A percentile compares a stretch with the other conserved stretches of the same genome.
phyloP scores from a whole-genome alignment of 148 eudicot genomes.

The Camellia sinensis region DNA sequence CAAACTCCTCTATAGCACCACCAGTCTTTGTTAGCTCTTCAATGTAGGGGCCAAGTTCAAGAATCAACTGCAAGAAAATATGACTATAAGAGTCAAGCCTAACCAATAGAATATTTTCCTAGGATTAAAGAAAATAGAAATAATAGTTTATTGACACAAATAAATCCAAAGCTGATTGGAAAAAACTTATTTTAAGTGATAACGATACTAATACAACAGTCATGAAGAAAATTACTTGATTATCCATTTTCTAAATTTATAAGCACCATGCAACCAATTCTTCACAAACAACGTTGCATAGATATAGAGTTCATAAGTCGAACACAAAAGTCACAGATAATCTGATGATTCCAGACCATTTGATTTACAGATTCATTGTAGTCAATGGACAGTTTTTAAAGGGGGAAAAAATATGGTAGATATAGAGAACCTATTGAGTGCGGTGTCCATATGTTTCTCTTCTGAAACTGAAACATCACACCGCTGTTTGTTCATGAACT shows the following conservation, averaged over 20 bases:
- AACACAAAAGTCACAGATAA: background rate
- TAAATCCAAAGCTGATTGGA: background rate
- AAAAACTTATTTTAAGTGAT: background rate
- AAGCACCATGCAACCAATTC: background rate
- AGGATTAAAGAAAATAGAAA: background rate
- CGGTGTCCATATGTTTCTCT: background rate
- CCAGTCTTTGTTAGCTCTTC: conserved; percentile 88
- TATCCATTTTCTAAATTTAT: background rate
- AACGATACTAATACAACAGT: background rate
- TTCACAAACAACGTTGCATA: background rate
- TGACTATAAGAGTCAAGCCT: conserved; percentile 7
- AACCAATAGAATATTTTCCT: background rate
- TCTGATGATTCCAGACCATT: background rate
- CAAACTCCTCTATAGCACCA: conserved; percentile 94
- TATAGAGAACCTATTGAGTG: background rate
- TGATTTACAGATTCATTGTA: background rate
- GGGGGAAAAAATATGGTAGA: background rate
- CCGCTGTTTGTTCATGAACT: too few relatives aligned
- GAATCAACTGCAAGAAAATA: conserved; percentile 62
- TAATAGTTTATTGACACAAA: background rate
- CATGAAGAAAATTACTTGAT: conserved; percentile 8
- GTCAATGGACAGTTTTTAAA: background rate
- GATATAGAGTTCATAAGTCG: background rate
- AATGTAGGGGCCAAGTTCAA: conserved; percentile 84
- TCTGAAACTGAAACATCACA: too few relatives aligned